Evolutionary conservation across 2,329 filamentous ascomycete species (phyloP), one percentile per base, ranked within the genome.

Genomic region (Colletotrichum simmondsii): DNA sequence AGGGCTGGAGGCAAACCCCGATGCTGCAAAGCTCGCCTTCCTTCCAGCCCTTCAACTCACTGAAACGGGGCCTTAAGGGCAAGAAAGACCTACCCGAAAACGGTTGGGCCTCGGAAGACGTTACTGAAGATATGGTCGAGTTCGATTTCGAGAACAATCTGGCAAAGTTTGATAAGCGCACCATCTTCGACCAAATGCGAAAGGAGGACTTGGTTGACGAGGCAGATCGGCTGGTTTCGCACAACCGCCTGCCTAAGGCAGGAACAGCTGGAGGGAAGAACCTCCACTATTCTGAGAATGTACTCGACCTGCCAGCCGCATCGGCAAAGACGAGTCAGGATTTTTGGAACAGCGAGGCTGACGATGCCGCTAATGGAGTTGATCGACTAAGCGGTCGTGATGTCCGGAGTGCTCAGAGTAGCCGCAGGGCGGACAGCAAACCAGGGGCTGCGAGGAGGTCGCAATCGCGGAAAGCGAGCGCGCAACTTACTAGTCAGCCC

Each of bases 71-170:
- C 74, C 83, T 85, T 76, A 86, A 85, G 72, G 84, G 81, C 69
- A 85, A 82, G 76, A 82, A 80, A 58, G 80, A 80, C 35, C 82
- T 67, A 5, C 72, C 82, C 10, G 89, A 94, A 56, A 97, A 95
- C 80, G 96, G 95, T 4, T 98, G 96, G 95, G 95, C 94, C 4
- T 98, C 96, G 0, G 97, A 98, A 80, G 96, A 98, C 79, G 95
- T 96, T 26, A 98, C 95, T 0, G 97, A 98, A 83, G 96, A 97
- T 80, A 90, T 97, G 87, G 94, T 94, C 12, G 97, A 98, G 74
- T 98, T 98, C 77, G 96, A 98, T 81, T 98, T 98, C 78, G 92
- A 94, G 77, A 92, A 91, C 67, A 95, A 95, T 76, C 87, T 98
- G 37, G 95, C 94, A 59, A 97, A 98, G 79, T 98, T 98, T 78